A percentile compares a stretch with the other conserved stretches of the same genome.
Conservation (phyloP, 2,329 filamentous ascomycete genomes). For the Cordyceps cateniannulata region DNA sequence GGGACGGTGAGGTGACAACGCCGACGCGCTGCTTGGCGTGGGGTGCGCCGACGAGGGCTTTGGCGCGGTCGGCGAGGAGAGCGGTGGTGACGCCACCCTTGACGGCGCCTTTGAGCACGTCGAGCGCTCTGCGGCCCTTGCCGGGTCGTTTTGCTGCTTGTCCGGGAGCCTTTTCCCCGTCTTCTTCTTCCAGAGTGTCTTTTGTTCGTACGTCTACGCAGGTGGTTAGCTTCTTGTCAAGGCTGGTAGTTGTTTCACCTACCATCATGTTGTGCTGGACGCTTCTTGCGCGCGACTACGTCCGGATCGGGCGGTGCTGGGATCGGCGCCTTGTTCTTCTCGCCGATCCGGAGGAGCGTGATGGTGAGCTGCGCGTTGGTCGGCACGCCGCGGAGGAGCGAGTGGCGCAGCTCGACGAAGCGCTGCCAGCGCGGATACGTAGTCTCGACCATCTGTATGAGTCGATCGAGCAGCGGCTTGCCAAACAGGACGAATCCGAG, state of each 20-base stretch:
- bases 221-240: background rate
- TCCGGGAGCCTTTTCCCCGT: background rate
- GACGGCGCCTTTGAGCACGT: slow-evolving; percentile 61
- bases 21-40: slow-evolving; percentile 66
- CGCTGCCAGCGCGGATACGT: slow-evolving; percentile 68
- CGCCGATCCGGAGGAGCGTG: slow-evolving; percentile 74
- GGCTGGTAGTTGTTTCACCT: too few species aligned
- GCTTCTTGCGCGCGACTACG: background rate
- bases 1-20: too few species aligned
- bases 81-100: slow-evolving; percentile 68
- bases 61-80: slow-evolving; percentile 63
- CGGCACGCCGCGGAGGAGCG: slow-evolving; percentile 71
- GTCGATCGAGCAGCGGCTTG: slow-evolving; percentile 62
- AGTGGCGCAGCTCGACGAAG: slow-evolving; percentile 66
- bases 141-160: background rate
- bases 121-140: background rate
- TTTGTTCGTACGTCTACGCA: too few species aligned
- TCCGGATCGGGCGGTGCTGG: slow-evolving; percentile 45
- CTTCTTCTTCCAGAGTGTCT: background rate
- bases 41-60: slow-evolving; percentile 51
- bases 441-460: slow-evolving; percentile 52
- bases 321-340: slow-evolving; percentile 72
- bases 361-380: slow-evolving; percentile 81
- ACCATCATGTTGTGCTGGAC: background rate
- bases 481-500: slow-evolving; percentile 75